These are phyloP conservation scores for Biancaea sappan DNA, from an alignment of 306 rosid genomes.

Conservation along the genomic window DNA sequence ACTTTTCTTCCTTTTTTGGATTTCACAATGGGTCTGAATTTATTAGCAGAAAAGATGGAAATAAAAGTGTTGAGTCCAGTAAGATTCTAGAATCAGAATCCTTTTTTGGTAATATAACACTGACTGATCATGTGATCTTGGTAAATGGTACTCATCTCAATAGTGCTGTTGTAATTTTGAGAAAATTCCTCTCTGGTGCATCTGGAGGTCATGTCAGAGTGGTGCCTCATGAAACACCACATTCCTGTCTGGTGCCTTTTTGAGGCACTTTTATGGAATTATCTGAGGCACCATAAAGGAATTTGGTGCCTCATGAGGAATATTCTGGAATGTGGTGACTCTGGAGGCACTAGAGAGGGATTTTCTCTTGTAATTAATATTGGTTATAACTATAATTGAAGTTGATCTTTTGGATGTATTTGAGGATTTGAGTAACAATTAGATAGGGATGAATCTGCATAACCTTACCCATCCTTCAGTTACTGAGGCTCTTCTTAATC, in stretches of 20 bases:
- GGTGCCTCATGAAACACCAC: background rate
- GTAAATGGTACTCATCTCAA: background rate
- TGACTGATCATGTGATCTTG: background rate
- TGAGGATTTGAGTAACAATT: conserved; percentile 1
- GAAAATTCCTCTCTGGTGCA: background rate
- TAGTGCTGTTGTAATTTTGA: background rate
- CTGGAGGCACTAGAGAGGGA: background rate
- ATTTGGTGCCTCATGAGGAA: background rate
- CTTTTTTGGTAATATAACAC: background rate
- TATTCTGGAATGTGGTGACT: background rate
- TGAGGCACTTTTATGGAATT: background rate
- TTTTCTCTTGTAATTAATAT: background rate
- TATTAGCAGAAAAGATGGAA: background rate
- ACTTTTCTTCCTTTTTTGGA: background rate
- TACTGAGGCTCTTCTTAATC: background rate
- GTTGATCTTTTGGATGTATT: background rate
- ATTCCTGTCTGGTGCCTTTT: background rate
- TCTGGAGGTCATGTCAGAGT: background rate
- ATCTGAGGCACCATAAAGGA: background rate
- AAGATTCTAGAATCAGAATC: background rate
- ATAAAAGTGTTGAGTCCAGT: background rate
- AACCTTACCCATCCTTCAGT: conserved; percentile 6
- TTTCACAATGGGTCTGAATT: background rate
- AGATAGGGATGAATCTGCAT: conserved; percentile 3
- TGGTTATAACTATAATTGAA: background rate